phyloP scores from a whole-genome alignment of 2,329 filamentous ascomycete species.

The Fusarium lyarnte region DNA sequence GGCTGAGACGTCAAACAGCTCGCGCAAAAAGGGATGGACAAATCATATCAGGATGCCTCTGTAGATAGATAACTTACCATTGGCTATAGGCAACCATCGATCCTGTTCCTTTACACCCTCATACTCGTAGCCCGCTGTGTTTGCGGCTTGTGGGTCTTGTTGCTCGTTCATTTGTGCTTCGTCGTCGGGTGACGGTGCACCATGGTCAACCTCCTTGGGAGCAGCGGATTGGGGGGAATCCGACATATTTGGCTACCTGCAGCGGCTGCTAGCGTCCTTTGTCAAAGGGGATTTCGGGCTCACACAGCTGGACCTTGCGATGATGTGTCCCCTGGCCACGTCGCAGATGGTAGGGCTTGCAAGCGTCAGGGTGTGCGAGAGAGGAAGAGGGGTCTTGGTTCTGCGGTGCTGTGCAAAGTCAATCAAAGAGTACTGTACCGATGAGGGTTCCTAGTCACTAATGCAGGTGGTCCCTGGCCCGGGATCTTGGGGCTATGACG shows the following conservation, averaged over 20 bases:
- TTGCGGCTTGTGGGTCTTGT: slow-evolving; percentile 79
- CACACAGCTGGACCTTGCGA: slow-evolving; percentile 64
- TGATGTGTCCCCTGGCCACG: slow-evolving; percentile 71
- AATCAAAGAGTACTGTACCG: slow-evolving; percentile 54
- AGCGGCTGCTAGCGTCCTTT: slow-evolving; percentile 70
- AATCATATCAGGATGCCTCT: slow-evolving; percentile 54
- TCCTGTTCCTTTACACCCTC: slow-evolving; percentile 98
- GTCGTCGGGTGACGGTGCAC: slow-evolving; percentile 91
- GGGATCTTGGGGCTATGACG: slow-evolving; percentile 59
- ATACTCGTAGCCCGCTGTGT: slow-evolving; percentile 82
- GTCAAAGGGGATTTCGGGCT: slow-evolving; percentile 64
- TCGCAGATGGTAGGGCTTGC: slow-evolving; percentile 67
- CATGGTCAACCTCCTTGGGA: slow-evolving; percentile 94
- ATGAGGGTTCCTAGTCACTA: slow-evolving; percentile 43
- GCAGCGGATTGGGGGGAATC: slow-evolving; percentile 86
- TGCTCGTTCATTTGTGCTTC: slow-evolving; percentile 93
- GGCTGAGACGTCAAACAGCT: slow-evolving; percentile 44
- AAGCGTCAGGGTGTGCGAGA: slow-evolving; percentile 52
- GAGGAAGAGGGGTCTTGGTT: slow-evolving; percentile 51
- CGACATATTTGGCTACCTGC: slow-evolving; percentile 90
- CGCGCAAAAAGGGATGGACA: slow-evolving; percentile 43
- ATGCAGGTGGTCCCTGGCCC: slow-evolving; percentile 48
- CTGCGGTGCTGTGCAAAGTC: slow-evolving; percentile 67
- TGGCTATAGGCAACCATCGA: slow-evolving; percentile 99
- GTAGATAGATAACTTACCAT: slow-evolving; percentile 79